Evolutionary conservation across 179 eudicot genomes (phyloP), one percentile per base, ranked within the genome.

Genomic region (Beta lomatogona): DNA sequence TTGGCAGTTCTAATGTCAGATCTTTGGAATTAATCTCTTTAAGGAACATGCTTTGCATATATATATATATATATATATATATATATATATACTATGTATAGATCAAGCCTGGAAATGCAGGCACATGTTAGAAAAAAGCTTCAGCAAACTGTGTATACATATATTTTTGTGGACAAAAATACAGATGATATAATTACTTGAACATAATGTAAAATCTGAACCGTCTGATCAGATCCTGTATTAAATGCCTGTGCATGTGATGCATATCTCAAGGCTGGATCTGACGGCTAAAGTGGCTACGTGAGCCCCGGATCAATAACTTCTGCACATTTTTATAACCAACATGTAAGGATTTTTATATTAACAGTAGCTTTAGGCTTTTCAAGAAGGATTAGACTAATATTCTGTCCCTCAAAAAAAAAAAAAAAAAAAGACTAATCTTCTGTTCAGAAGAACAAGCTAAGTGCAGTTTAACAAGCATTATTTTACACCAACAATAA

Each of bases 101-200:
- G 41, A 45, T 71, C 58, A 64, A 55, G 70, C 84, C 75, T 50
- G 57, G 58, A 61, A 69, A 45, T 66, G 28, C 65, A 61, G 81
- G 77, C 84, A 82, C 81, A 71, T 77, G 77, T 68, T 69, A 41
- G n/a, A 21, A 48, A 36, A 81, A 81, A 75, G 68, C 60, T 81
- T 22, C 19, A 25, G 3, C 69, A 41, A 13, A 55, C 46, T 48
- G 9, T 48, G 9, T 48, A 48, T 48, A 48, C 52, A 25, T 13
- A 13, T 9, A 6, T 60, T 25, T 76, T 14, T 22, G 18, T 13
- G 31, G 36, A 78, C 8, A 64, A 71, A 46, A 31, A 55, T 73
- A 45, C 50, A 53, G 13, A 46, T 44, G 16, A 36, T 66, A 31
- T 65, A 14, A 60, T 63, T 36, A 80, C 72, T 72, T 48, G 14